Conservation (phyloP, 495 filamentous ascomycete species). For the Geopyxis carbonaria region DNA sequence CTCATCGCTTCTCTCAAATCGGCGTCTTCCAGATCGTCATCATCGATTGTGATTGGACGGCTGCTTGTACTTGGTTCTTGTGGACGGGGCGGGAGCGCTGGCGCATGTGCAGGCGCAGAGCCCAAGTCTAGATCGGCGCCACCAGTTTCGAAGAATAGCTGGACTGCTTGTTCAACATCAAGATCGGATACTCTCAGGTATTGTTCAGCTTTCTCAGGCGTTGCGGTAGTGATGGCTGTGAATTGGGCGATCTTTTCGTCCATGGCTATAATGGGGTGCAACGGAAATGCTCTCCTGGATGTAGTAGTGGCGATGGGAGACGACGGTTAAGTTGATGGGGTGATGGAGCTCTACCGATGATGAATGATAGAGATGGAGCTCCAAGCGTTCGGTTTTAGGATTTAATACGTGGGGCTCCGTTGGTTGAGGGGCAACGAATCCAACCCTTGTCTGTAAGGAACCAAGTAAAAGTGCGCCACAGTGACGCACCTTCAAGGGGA, state of each 20-base stretch:
- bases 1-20: constrained; percentile 25
- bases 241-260: constrained; percentile 48
- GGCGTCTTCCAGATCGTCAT: constrained; percentile 24
- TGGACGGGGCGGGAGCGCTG: constrained; percentile 17
- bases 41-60: constrained; percentile 10
- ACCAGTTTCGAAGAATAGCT: constrained; percentile 74
- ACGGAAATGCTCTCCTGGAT: background rate
- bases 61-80: background rate
- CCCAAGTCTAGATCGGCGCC: constrained; percentile 39
- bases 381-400: constrained; percentile 2
- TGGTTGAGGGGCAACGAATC: no score
- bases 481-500: no score
- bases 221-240: constrained; percentile 47
- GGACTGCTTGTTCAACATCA: constrained; percentile 67
- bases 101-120: constrained; percentile 28
- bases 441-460: no score
- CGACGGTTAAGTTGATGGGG: background rate
- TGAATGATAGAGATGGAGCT: background rate
- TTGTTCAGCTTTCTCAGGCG: constrained; percentile 35
- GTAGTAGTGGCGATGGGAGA: background rate
- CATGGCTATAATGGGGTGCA: constrained; percentile 33
- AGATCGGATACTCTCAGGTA: constrained; percentile 70
- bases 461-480: no score
- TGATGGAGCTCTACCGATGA: background rate
- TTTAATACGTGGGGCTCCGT: background rate